Percentiles rank a stretch among this genome's conserved stretches.
Conservation (phyloP, 2,329 filamentous ascomycete species). For the Atkinsonella hypoxylon region DNA sequence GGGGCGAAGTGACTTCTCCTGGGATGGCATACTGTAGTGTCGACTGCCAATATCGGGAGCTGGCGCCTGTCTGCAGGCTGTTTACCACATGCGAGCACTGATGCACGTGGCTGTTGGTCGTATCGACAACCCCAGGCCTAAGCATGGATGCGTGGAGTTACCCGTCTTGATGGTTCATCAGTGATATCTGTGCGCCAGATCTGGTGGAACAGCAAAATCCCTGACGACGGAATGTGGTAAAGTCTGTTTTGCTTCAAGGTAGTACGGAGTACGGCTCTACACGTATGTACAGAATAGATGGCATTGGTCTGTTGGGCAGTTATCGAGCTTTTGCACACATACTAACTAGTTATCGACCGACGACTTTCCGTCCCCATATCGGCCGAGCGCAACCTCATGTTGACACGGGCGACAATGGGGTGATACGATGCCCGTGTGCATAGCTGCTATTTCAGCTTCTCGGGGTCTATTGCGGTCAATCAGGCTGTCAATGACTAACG, state of each 20-base stretch:
- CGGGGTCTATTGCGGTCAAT: too few species aligned
- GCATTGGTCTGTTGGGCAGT: neutral
- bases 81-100: neutral
- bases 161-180: conserved; percentile 4
- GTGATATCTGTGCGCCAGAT: conserved; percentile 5
- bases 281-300: neutral
- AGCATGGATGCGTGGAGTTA: neutral
- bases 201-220: conserved; percentile 5
- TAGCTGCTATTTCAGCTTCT: too few species aligned
- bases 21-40: neutral
- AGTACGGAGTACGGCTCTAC: neutral
- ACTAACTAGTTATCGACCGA: too few species aligned
- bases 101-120: neutral
- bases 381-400: neutral
- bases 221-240: neutral
- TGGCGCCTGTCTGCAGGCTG: neutral
- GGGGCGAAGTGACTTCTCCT: neutral
- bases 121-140: neutral
- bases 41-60: neutral
- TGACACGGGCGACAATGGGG: neutral
- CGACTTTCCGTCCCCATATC: neutral
- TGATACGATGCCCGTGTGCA: neutral
- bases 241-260: neutral
- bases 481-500: too few species aligned
- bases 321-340: neutral